Percentiles rank a stretch among this genome's conserved stretches.
Conservation (phyloP, 352 stramenopile genomes). For the Globisporangium okanoganense region DNA sequence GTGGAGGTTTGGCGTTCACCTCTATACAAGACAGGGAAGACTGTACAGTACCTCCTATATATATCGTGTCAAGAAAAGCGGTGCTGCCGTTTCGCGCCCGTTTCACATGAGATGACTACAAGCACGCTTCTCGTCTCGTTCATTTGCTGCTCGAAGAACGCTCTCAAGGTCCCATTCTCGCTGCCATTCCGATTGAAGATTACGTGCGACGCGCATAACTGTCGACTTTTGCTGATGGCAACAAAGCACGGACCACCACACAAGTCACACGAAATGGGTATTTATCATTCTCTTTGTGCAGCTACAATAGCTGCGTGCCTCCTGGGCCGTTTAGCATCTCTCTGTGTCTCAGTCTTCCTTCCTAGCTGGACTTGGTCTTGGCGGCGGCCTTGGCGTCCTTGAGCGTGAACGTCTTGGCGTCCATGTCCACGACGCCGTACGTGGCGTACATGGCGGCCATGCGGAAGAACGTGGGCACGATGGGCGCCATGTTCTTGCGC, state of each 20-base stretch:
- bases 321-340: too few species aligned
- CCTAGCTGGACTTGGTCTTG: conserved; percentile 20
- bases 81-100: not conserved
- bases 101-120: not conserved
- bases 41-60: too few species aligned
- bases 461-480: conserved; percentile 61
- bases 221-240: too few species aligned
- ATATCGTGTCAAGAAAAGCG: not conserved
- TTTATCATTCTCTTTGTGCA: not conserved
- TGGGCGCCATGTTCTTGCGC: conserved; percentile 62
- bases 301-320: too few species aligned
- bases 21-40: too few species aligned
- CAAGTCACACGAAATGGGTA: not conserved
- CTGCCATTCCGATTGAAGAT: too few species aligned
- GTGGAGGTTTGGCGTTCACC: too few species aligned
- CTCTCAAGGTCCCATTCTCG: too few species aligned
- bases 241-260: too few species aligned
- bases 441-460: conserved; percentile 59
- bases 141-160: too few species aligned
- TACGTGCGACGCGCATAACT: too few species aligned
- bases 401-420: conserved; percentile 69
- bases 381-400: conserved; percentile 43
- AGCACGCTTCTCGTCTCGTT: not conserved
- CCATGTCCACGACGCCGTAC: conserved; percentile 60
- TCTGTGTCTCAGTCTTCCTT: not conserved